Conservation (phyloP, 140 eudicot species). For the Stevia rebaudiana region DNA sequence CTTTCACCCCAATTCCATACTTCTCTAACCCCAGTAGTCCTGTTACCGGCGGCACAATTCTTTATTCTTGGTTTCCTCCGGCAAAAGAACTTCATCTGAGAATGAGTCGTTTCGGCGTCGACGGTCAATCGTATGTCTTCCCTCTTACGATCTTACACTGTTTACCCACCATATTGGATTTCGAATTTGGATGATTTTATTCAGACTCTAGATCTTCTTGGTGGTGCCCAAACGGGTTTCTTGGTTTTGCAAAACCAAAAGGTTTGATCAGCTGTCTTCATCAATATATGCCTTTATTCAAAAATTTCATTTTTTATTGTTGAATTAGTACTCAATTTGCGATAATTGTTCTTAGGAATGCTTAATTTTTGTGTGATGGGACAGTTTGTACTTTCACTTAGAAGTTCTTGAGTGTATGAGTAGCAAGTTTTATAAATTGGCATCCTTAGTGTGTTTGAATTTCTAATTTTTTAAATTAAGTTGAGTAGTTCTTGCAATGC, state of each 20-base stretch:
- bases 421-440: no score
- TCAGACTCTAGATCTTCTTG: no score
- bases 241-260: no score
- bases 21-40: not conserved
- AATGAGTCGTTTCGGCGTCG: not conserved
- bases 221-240: no score
- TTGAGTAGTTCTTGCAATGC: not conserved
- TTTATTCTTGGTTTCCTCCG: not conserved
- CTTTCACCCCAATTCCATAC: not conserved
- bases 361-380: no score
- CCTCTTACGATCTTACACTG: not conserved
- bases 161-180: not conserved
- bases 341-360: no score
- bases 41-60: not conserved
- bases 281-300: no score
- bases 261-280: no score
- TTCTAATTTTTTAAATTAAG: not conserved
- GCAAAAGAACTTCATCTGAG: not conserved
- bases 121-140: not conserved
- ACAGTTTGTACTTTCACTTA: no score
- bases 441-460: not conserved
- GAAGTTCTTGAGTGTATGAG: constrained; percentile 3
- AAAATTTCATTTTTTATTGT: no score
- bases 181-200: no score
- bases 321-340: no score